Percentiles rank a stretch among this genome's conserved stretches.
Conservation (phyloP, 2,329 filamentous ascomycete genomes). For the Ustulina deusta region DNA sequence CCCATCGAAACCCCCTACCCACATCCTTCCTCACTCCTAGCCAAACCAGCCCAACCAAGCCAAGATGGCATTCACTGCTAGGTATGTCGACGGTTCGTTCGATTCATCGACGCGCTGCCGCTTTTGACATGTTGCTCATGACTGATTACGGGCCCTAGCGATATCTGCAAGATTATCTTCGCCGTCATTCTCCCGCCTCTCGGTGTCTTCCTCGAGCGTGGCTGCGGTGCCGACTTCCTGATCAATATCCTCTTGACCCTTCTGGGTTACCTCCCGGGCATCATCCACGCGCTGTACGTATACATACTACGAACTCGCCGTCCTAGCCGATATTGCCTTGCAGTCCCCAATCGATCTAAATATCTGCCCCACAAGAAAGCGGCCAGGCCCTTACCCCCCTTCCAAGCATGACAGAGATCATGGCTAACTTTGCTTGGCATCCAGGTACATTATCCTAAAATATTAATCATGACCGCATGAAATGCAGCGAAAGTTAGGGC, state of each 20-base stretch:
- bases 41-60: neutral
- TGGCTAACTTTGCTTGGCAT: conserved; percentile 31
- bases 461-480: conserved; percentile 63
- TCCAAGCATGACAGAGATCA: conserved; percentile 7
- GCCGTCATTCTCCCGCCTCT: conserved; percentile 83
- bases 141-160: conserved; percentile 48
- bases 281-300: conserved; percentile 82
- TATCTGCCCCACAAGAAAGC: conserved; percentile 38
- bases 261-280: conserved; percentile 76
- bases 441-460: conserved; percentile 80
- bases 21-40: neutral
- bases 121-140: conserved; percentile 9
- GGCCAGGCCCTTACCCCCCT: conserved; percentile 26
- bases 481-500: conserved; percentile 9
- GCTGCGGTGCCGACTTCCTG: conserved; percentile 79
- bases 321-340: conserved; percentile 16
- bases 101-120: neutral
- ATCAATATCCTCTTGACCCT: conserved; percentile 84
- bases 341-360: neutral
- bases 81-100: conserved; percentile 56
- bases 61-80: conserved; percentile 69
- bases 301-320: conserved; percentile 4
- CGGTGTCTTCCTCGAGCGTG: conserved; percentile 85
- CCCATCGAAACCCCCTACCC: neutral
- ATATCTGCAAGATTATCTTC: conserved; percentile 77